Evolutionary conservation across 208 protist genomes (phyloP), one percentile per base, ranked within the genome.

Genomic region (Trypanosoma avium): DNA sequence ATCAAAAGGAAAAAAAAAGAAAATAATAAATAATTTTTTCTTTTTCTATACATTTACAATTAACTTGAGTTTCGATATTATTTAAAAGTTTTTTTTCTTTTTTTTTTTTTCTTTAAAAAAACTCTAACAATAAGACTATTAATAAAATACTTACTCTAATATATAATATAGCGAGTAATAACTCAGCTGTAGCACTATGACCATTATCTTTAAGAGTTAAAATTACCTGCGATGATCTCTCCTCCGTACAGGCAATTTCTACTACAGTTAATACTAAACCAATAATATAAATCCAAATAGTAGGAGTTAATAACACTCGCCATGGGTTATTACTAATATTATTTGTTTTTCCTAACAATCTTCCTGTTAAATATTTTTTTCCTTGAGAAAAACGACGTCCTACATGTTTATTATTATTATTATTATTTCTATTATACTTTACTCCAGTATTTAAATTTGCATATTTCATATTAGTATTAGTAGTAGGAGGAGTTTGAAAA

Each of bases 241-340:
- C 75, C 48, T 77, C 69, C 22, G 79, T 61, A 19, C 74, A 49
- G 21, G 73, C 68, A n/a, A 89, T 53, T 55, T 89, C 79, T 22
- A 77, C 67, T 4, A 89, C 36, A 15, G 69, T 86, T 38, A 84
- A 33, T 35, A 60, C 76, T 7, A 86, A 45, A 10, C 71, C 71
- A 10, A 69, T 45, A 5, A 66, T 40, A 24, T 81, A 67, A 36
- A 69, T 70, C 75, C 79, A 85, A 22, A 78, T 12, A n/a, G 12
- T 5, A 19, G 33, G 46, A 9, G 17, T 15, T 0, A 65, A 15
- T 27, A 65, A 35, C 33, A 53, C 24, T 6, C 21, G 46, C 47
- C 59, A 65, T 26, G 46, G 59, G 24, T 24, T 52, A 30, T 3
- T 43, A 3, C 22, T n/a, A n/a, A n/a, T n/a, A n/a, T n/a, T n/a